phyloP scores from a whole-genome alignment of 257 asterid species.

The Agastache rugosa region DNA sequence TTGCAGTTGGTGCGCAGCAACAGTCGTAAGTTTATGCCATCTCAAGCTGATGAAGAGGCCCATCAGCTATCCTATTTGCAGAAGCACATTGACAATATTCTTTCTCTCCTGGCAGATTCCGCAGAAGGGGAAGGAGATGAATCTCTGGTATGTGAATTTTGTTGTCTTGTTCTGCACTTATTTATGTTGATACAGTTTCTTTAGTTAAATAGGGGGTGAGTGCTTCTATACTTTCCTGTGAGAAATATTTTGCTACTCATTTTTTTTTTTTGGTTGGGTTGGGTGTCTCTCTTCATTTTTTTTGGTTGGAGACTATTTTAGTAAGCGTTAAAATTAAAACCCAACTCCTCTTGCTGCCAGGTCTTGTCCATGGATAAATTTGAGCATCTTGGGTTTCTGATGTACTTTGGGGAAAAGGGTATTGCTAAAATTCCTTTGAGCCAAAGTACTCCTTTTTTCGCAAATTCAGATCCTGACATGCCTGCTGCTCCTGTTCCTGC shows the following conservation, averaged over 20 bases:
- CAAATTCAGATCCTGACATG: conserved; percentile 97
- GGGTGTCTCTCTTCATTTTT: neutral
- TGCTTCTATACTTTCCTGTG: neutral
- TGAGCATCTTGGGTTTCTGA: conserved; percentile 80
- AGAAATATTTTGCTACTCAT: conserved; percentile 4
- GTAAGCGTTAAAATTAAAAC: neutral
- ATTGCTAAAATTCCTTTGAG: conserved; percentile 69
- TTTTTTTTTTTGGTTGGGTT: neutral
- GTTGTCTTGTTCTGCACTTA: conserved; percentile 23
- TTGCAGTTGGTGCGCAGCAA: conserved; percentile 95
- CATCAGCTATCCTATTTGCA: conserved; percentile 96
- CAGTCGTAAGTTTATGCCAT: conserved; percentile 90
- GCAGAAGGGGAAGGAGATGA: conserved; percentile 85
- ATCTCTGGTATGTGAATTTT: conserved; percentile 61
- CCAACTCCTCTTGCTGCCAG: conserved; percentile 47
- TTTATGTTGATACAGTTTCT: conserved; percentile 6
- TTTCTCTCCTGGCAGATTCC: conserved; percentile 87
- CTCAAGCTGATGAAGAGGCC: conserved; percentile 94
- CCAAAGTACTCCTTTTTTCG: conserved; percentile 87
- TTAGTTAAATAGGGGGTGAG: conserved; percentile 13
- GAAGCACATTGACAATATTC: conserved; percentile 80
- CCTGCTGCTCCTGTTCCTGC: conserved; percentile 95
- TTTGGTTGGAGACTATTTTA: neutral
- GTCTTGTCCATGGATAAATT: conserved; percentile 81
- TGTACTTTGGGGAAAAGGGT: conserved; percentile 85